Evolutionary conservation across 495 filamentous ascomycete genomes (phyloP).

Genomic region (Hypomontagnella submonticulosa): DNA sequence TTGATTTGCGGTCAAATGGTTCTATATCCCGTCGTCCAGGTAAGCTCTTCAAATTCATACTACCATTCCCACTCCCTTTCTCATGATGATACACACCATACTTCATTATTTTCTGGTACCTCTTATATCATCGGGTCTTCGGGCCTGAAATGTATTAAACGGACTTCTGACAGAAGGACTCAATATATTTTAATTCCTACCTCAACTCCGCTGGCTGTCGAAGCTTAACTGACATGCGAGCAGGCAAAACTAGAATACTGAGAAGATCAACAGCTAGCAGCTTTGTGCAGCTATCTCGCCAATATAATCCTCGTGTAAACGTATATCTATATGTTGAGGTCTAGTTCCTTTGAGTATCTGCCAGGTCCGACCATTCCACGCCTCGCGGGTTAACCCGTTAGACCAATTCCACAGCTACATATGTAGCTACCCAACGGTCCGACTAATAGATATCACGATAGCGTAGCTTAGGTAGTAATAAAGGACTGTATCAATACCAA

Average conservation of each 20-base stretch:
- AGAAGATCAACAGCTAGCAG: not conserved
- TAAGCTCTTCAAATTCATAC: constrained; percentile 21
- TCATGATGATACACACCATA: constrained; percentile 62
- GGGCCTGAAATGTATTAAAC: constrained; percentile 65
- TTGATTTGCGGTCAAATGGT: too few species aligned
- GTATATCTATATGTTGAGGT: too few species aligned
- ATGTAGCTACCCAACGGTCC: too few species aligned
- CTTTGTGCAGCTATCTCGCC: not conserved
- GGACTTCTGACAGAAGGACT: constrained; percentile 64
- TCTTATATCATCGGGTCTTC: constrained; percentile 69
- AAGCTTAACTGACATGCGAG: constrained; percentile 25
- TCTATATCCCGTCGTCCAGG: constrained; percentile 16
- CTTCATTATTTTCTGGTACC: constrained; percentile 69
- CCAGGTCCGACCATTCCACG: too few species aligned
- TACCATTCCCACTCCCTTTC: constrained; percentile 26
- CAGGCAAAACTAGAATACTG: constrained; percentile 14
- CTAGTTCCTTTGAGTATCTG: too few species aligned
- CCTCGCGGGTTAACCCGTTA: too few species aligned
- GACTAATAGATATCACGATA: too few species aligned
- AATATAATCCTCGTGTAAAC: too few species aligned
- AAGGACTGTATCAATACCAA: too few species aligned
- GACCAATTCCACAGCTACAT: too few species aligned
- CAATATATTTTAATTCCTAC: constrained; percentile 10
- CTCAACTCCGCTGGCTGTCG: not conserved
- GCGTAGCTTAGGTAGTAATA: too few species aligned